Conservation (phyloP, 1,139 yeast genomes). For the Magnusiomyces suaveolens region DNA sequence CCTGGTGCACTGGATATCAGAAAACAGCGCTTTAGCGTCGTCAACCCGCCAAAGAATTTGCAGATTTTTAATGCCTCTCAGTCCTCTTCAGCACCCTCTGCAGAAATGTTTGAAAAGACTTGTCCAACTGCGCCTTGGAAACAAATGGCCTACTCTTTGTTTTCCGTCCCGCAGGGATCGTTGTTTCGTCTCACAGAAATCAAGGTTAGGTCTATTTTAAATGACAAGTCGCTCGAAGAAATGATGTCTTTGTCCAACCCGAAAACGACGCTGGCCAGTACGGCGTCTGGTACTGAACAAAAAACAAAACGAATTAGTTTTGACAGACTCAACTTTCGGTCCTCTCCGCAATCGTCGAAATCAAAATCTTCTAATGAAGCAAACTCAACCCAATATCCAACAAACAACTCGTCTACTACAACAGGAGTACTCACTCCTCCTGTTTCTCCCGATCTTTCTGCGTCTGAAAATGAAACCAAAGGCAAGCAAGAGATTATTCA, state of each 20-base stretch:
- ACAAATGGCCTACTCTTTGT: conserved; percentile 11
- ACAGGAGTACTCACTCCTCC: conserved; percentile 2
- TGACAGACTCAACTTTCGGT: not conserved
- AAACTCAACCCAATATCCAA: not conserved
- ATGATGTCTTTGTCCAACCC: not conserved
- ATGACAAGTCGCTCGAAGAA: conserved; percentile 9
- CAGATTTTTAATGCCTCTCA: not conserved
- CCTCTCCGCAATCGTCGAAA: not conserved
- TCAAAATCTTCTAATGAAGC: not conserved
- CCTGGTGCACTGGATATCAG: conserved; percentile 9
- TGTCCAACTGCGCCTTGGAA: not conserved
- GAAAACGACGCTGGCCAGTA: not conserved
- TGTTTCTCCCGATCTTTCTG: conserved; percentile 1
- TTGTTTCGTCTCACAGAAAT: conserved; percentile 12
- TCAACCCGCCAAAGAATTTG: conserved; percentile 10
- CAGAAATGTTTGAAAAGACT: not conserved
- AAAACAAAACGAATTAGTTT: not conserved
- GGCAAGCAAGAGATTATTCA: not conserved
- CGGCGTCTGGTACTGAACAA: not conserved
- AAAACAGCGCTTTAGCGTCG: conserved; percentile 11
- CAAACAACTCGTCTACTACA: not conserved
- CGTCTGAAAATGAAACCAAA: not conserved
- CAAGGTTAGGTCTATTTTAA: conserved; percentile 11
- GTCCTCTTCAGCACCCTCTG: not conserved
- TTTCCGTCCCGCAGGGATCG: conserved; percentile 15